phyloP scores from a whole-genome alignment of 495 filamentous ascomycete genomes.

The Pyronema omphalodes region DNA sequence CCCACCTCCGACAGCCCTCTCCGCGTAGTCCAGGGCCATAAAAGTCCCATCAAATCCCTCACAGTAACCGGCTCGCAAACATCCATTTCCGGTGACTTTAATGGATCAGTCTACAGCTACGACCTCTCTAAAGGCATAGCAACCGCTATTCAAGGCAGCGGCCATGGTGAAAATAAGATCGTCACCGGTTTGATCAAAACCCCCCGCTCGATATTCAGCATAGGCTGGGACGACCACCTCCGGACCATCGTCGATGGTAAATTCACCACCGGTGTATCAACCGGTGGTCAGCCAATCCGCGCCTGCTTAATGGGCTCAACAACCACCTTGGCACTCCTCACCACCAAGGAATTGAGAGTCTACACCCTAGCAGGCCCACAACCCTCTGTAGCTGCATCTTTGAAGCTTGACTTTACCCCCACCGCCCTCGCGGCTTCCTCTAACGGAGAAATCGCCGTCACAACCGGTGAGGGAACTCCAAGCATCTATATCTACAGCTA shows the following conservation, averaged over 20 bases:
- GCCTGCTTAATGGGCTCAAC: conserved; percentile 25
- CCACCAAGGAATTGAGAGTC: conserved; percentile 13
- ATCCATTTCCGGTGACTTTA: conserved; percentile 76
- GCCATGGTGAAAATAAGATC: conserved; percentile 71
- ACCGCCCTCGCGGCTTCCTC: conserved; percentile 49
- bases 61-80: conserved; percentile 37
- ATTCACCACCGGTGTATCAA: conserved; percentile 33
- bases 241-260: conserved; percentile 53
- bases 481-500: conserved; percentile 48
- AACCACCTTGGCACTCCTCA: conserved; percentile 7
- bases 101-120: conserved; percentile 73
- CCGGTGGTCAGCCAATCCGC: conserved; percentile 44
- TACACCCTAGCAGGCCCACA: conserved; percentile 2
- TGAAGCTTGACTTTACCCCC: conserved; percentile 37
- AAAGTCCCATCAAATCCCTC: conserved; percentile 74
- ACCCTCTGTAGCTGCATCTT: conserved; percentile 11
- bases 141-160: conserved; percentile 51
- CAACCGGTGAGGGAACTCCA: conserved; percentile 49
- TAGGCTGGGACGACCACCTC: conserved; percentile 89
- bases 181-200: conserved; percentile 53
- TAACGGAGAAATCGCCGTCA: conserved; percentile 45
- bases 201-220: conserved; percentile 51
- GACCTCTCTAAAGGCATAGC: conserved; percentile 49
- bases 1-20: conserved; percentile 48
- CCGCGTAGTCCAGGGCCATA: conserved; percentile 72